Evolutionary conservation across 129 eudicot species (phyloP), one percentile per base, ranked within the genome.

Genomic region (Tagetes erecta): DNA sequence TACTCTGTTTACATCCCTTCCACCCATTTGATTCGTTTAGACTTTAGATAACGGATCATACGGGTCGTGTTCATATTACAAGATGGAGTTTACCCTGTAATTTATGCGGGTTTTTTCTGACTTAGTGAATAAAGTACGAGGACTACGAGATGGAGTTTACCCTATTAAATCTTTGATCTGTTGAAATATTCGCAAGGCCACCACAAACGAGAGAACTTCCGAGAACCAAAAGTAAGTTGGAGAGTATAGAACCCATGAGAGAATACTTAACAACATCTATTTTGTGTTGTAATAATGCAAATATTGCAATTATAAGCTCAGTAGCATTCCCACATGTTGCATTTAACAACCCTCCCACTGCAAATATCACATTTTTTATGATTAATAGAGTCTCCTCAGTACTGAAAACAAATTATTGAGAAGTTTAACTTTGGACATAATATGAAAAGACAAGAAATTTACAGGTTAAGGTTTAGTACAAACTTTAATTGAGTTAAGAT

Each of bases 301-400:
- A 66, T 72, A 93, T 84, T 71, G 97, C 89, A 62, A 90, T 93
- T 66, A 90, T 88, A 3, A 93, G 88, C 80, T 93, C 98, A 5
- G 98, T 90, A 6, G 92, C 98, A 88, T 93, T 93, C 63, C 98
- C 98, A 76, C 98, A 90, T 59, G 98, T 93, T 57, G 98, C 96
- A 82, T 93, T 93, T 66, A 93, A 71, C 35, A 93, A 97, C 73
- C 97, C 98, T 59, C 98, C 98, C 76, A 88, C 98, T 93, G 87
- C 80, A 68, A 34, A 70, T 35, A 35, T 30, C 38, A 46, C 39
- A 49, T 6, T 1, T 3, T 8, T 67, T 27, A 14, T 31, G 33
- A 39, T 73, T 59, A 12, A 12, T 73, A 3, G 11, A 11, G 34
- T 10, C 39, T 10, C 39, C 9, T 64, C 11, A 50, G 1, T 39